Evolutionary conservation across 176 grass and related monocot species (phyloP), one percentile per base, ranked within the genome.

Genomic region (Alloteropsis semialata): DNA sequence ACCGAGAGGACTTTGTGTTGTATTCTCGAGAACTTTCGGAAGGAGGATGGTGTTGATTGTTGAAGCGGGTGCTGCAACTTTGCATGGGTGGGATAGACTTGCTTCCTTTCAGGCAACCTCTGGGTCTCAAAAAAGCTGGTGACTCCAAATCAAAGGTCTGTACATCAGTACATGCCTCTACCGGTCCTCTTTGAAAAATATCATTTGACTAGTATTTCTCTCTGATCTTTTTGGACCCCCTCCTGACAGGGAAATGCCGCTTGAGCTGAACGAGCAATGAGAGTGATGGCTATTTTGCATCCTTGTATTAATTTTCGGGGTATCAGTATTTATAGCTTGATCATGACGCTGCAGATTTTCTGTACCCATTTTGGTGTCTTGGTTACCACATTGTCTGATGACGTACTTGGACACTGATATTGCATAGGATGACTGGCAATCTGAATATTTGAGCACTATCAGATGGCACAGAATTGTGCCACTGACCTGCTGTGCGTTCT

Each of bases 1-100:
- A 99, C 96, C 8, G 91, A 96, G 58, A 99, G 96, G 69, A 96
- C 91, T 1, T 66, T 99, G n/a, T 99, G 96, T 48, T 96, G 96
- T 66, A 92, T 96, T 83, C 77, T 96, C 29, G 96, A 99, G 77
- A 99, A 88, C 76, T 90, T 84, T 81, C 96, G 96, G 81, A 90
- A 39, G n/a, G 83, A 92, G 86, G 63, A 92, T 58, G 93, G 96
- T 19, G 89, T 99, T 44, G 91, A 90, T 79, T 99, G 59, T 93
- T 93, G 1, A 82, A 96, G n/a, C n/a, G n/a, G 85, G 93, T 30
- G 12, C 79, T 99, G 74, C 87, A 79, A 30, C 89, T 89, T 1
- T 96, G 69, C 77, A 94, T 99, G 93, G 76, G 87, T 64, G 93
- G 91, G 36, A 50, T 86, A 43, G 73, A 91, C 0, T 99, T 96